Base-by-base conservation (phyloP, 2,329 filamentous ascomycete genomes). In the Arthrobotrys pseudoclavata region DNA sequence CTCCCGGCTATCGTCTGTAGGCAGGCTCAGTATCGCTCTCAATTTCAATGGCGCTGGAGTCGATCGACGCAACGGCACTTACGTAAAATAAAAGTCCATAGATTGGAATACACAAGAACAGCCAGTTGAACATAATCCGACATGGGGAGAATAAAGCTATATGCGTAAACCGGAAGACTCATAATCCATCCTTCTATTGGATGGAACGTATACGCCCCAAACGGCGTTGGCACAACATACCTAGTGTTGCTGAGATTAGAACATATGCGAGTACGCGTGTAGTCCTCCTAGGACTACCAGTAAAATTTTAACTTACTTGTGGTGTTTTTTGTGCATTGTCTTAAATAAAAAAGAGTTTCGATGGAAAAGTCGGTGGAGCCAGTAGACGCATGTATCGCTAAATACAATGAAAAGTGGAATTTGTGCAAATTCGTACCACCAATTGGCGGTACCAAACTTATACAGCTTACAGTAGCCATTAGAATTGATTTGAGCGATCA, bases 31-130 rank as follows among this genome's bases (percentile, higher is more conserved):
- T 15, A 15, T 9, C 15, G 12, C 10, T 40, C 37, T 9, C 12
- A 4, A 15, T 50, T 24, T 4, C 9, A 12, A 9, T 24, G 4
- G 20, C n/a, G n/a, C n/a, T n/a, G n/a, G n/a, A n/a, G n/a, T n/a
- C n/a, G n/a, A n/a, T n/a, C n/a, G 6, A 7, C 10, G 2, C 47
- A 20, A n/a, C 24, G 13, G 3, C 7, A 52, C 48, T 29, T n/a
- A 52, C 48, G 48, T 52, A 52, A 18, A 9, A 52, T 52, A 18
- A 52, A 52, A 18, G 48, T 13, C 48, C 48, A 52, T 29, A 52
- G 4, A 31, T 52, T 52, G 1, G 48, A 52, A 31, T 31, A 52
- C 4, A 52, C 2, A 1, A 52, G 9, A 52, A 52, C 10, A 7
- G 4, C 48, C 12, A 52, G 24, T 9, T 52, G 48, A 1, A 29